Evolutionary conservation across 345 rosid genomes (phyloP), one percentile per base, ranked within the genome.

Genomic region (Eucalyptus marginata): DNA sequence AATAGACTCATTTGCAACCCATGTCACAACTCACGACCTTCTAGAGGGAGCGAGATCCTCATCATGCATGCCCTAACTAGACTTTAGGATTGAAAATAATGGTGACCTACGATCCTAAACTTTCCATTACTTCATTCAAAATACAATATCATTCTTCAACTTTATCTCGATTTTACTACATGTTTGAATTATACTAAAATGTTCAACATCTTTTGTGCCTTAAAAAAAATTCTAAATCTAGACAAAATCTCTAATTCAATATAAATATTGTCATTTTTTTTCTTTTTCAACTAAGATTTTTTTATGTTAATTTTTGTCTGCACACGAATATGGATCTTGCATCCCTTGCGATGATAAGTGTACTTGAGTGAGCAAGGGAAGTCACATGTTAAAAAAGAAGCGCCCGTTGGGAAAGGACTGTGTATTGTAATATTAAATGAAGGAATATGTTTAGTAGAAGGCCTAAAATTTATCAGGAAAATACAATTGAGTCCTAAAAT

Each of bases 401-500:
- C 1, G 1, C 14, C 6, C 2, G 1, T 18, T 10, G n/a, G 64
- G 13, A 58, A 58, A 58, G 7, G 64, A 20, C 0, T 4, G 0
- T 58, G 64, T 58, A 58, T 10, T 25, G n/a, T 27, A 29, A 58
- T 58, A 10, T 58, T 27, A 58, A 58, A 27, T 58, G 14, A 58
- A 58, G 10, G 24, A 9, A 52, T 52, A 52, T 52, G 0, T 52
- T 52, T 0, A 18, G 1, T 3, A 17, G 1, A 51, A 51, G 56
- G 18, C 4, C 0, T 51, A 17, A 51, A 51, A 51, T 4, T 51
- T 51, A 51, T 51, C 2, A 51, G 0, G 0, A 51, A 51, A 16
- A 0, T 17, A 1, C 16, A 51, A 16, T 52, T 17, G 1, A 52
- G 2, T 7, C 24, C 2, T 52, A 3, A 52, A 52, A 7, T 2